Base-by-base conservation (phyloP, 441 rosid genomes). In the Brassica balearica region DNA sequence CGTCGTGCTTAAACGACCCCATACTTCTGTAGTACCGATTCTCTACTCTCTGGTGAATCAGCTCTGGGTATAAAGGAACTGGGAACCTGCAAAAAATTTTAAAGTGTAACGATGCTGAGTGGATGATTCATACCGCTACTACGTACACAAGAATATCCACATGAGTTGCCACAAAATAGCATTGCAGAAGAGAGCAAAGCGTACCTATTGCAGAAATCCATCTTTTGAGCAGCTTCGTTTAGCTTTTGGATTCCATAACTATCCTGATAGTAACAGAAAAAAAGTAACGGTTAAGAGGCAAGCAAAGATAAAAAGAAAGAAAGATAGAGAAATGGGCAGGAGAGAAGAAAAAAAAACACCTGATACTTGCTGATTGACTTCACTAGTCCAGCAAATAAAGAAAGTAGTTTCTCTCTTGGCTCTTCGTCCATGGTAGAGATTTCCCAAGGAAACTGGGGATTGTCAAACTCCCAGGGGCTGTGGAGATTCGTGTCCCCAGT, bases 391-490 rank as follows among this genome's bases (percentile, higher is more conserved):
- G 36, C 76, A 76, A 91, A 86, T 70, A 76, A 67, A 67, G 85
- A 84, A 70, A 90, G 78, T 64, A 91, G 83, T 68, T 69, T 74
- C 32, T 85, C 84, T 81, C 83, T 86, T 46, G 59, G 81, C 69
- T 63, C 86, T 64, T 34, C 69, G 78, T 86, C 92, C 15, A 90
- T 82, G 46, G 69, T 83, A 48, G 90, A 84, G 69, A 80, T 88
- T 72, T 85, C 87, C 86, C 88, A 81, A 32, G 73, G 71, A 72
- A 66, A 43, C 27, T 82, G 82, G 63, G 88, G 87, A 78, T 90
- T 91, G 56, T 84, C 87, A 83, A 91, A 81, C 80, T 91, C 94
- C 96, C 96, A 91, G 65, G 94, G 88, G 81, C 92, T 85, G 82
- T 91, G 94, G 5, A 12, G 82, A 70, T 68, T 82, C 17, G 55